Conservation (phyloP, 257 asterid genomes). For the Scutellaria minor region DNA sequence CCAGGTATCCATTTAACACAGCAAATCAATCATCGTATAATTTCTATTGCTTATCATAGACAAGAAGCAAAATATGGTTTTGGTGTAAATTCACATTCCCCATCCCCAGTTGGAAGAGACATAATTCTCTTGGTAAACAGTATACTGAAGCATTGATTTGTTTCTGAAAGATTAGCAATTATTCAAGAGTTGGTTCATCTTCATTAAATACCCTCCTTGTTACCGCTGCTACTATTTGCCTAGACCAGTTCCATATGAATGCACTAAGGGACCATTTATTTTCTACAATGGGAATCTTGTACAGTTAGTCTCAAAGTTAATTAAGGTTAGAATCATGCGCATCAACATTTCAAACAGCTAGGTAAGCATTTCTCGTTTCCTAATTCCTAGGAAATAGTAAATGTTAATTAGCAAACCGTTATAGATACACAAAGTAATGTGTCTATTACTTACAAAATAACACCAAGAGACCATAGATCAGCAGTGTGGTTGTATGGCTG, state of each 20-base stretch:
- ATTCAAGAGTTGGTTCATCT: slow-evolving; percentile 12
- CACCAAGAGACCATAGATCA: slow-evolving; percentile 99
- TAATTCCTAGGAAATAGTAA: slow-evolving; percentile 7
- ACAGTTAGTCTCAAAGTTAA: slow-evolving; percentile 5
- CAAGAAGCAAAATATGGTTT: slow-evolving; percentile 24
- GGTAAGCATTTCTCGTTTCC: background rate
- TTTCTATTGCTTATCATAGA: slow-evolving; percentile 26
- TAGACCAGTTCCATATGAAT: slow-evolving; percentile 30
- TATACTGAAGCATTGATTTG: background rate
- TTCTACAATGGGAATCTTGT: slow-evolving; percentile 12
- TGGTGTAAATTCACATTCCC: background rate
- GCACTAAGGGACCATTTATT: slow-evolving; percentile 19
- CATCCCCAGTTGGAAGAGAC: slow-evolving; percentile 9
- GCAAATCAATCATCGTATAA: slow-evolving; percentile 11
- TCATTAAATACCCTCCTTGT: slow-evolving; percentile 5
- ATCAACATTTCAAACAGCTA: slow-evolving; percentile 20
- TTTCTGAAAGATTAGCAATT: slow-evolving; percentile 1
- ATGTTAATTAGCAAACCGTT: slow-evolving; percentile 5
- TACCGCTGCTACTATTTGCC: slow-evolving; percentile 26
- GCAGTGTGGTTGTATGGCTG: slow-evolving; percentile 99
- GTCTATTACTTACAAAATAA: slow-evolving; percentile 74
- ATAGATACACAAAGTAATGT: slow-evolving; percentile 12
- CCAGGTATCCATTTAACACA: slow-evolving; percentile 20
- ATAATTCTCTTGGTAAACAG: background rate
- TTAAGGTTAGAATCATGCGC: slow-evolving; percentile 16